phyloP scores from a whole-genome alignment of 139 green algal species.

The Diplosphaera chodatii region DNA sequence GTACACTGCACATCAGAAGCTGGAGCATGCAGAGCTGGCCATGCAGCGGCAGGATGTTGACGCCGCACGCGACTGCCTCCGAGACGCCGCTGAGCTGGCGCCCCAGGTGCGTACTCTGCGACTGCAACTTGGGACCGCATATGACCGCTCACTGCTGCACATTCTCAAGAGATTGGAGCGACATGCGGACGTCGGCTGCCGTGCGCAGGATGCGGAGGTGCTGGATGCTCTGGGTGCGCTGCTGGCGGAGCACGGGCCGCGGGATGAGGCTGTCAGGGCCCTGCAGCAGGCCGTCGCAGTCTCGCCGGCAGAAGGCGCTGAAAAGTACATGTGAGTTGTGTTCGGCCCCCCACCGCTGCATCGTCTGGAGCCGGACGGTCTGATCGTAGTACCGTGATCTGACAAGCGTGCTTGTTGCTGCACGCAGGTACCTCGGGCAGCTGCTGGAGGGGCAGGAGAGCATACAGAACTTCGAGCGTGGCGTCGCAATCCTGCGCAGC shows the following conservation, averaged over 20 bases:
- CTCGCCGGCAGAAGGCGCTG: constrained; percentile 57
- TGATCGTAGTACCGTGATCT: no score
- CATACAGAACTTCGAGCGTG: constrained; percentile 16
- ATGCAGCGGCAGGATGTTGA: neutral
- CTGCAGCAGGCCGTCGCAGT: constrained; percentile 46
- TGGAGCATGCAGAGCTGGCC: neutral
- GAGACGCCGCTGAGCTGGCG: constrained; percentile 25
- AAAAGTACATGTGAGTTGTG: constrained; percentile 87
- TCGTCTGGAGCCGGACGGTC: no score
- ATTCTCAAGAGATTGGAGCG: no score
- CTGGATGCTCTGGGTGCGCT: constrained; percentile 57
- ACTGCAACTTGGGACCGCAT: no score
- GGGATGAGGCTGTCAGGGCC: constrained; percentile 49
- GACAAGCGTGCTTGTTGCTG: no score
- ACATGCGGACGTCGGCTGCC: neutral
- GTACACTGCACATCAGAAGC: neutral
- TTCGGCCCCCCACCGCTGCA: no score
- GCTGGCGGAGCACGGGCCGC: constrained; percentile 50
- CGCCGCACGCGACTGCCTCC: constrained; percentile 6
- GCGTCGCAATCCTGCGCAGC: constrained; percentile 35
- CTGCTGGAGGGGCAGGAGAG: constrained; percentile 35
- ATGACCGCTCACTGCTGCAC: no score
- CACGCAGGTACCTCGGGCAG: constrained; percentile 74
- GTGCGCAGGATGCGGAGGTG: constrained; percentile 43
- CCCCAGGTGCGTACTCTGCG: constrained; percentile 6